A percentile compares a stretch with the other conserved stretches of the same genome.
phyloP scores from a whole-genome alignment of 164 flowering plant genomes.

The Akebia trifoliata region DNA sequence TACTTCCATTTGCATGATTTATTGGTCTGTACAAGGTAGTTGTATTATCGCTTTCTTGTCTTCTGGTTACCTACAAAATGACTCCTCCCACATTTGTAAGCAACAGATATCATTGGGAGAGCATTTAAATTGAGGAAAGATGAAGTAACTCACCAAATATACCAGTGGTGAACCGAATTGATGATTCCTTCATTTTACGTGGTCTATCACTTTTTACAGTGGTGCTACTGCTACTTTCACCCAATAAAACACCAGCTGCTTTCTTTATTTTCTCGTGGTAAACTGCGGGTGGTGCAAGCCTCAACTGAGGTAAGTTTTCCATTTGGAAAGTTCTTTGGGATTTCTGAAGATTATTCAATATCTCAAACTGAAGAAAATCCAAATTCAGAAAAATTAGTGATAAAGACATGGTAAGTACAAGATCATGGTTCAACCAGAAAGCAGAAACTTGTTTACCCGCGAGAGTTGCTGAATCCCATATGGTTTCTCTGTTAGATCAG shows the following conservation, averaged over 20 bases:
- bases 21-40: conserved; percentile 4
- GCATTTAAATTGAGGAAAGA: background rate
- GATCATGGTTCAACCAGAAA: background rate
- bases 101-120: background rate
- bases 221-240: conserved; percentile 54
- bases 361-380: conserved; percentile 68
- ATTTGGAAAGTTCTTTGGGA: conserved; percentile 44
- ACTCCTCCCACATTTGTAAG: background rate
- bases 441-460: conserved; percentile 41
- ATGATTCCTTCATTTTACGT: conserved; percentile 51
- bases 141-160: conserved; percentile 59
- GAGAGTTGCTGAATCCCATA: conserved; percentile 61
- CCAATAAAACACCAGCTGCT: conserved; percentile 34
- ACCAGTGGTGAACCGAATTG: conserved; percentile 61
- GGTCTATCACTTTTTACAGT: conserved; percentile 36
- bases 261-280: conserved; percentile 93
- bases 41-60: conserved; percentile 13
- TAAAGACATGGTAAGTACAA: background rate
- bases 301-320: conserved; percentile 67
- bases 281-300: conserved; percentile 93
- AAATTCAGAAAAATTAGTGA: conserved; percentile 6
- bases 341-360: conserved; percentile 63
- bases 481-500: conserved; percentile 49
- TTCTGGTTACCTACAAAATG: background rate
- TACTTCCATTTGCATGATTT: background rate